Evolutionary conservation across 2,329 filamentous ascomycete genomes (phyloP).

Genomic region (Fusarium lyarnte): DNA sequence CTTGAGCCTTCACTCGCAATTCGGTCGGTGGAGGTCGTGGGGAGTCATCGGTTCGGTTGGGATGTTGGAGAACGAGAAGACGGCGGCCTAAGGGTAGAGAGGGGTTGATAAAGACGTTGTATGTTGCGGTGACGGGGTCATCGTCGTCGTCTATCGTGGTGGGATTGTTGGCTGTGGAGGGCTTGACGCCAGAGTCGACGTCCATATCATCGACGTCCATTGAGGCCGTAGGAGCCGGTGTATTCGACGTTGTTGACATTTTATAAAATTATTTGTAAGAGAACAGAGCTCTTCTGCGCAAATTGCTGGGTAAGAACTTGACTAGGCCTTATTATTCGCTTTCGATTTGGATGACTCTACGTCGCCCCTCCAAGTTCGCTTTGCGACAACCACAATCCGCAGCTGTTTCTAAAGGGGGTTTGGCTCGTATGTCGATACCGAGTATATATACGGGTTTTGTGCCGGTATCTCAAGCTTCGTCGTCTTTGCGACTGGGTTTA

Average conservation of each 20-base stretch:
- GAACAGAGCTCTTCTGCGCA: not conserved
- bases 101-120: conserved; percentile 88
- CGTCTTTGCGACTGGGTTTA: not conserved
- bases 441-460: not conserved
- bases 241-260: conserved; percentile 27
- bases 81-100: conserved; percentile 68
- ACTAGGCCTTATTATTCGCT: not conserved
- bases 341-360: not conserved
- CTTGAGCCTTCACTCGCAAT: conserved; percentile 82
- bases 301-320: not conserved
- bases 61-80: conserved; percentile 88
- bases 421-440: not conserved
- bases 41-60: conserved; percentile 74
- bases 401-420: not conserved
- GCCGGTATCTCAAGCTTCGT: not conserved
- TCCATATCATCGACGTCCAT: conserved; percentile 38
- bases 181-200: conserved; percentile 31
- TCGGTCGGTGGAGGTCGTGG: conserved; percentile 67
- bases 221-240: conserved; percentile 17
- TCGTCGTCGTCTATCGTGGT: conserved; percentile 52
- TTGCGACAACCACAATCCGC: conserved; percentile 22
- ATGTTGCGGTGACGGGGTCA: conserved; percentile 78
- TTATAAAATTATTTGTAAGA: not conserved
- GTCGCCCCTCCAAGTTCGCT: not conserved
- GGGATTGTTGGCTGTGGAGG: conserved; percentile 1